A percentile compares a stretch with the other conserved stretches of the same genome.
Evolutionary conservation across 202 grass and related monocot species (phyloP).

Genomic region (Carex sylvatica): DNA sequence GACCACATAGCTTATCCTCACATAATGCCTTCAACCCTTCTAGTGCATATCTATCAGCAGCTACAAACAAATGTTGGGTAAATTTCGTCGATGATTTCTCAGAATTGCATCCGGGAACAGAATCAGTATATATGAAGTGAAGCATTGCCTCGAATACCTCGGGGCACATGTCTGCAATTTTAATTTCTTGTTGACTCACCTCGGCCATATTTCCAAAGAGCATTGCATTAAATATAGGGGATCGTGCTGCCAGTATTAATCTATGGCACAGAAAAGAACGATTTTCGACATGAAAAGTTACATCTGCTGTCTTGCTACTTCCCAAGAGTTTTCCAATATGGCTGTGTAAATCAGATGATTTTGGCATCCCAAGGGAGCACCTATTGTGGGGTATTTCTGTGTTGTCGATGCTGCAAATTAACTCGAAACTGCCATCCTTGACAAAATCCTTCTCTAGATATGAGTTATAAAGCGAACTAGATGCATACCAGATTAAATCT

Average conservation of each 20-base stretch:
- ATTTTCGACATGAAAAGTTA: background rate
- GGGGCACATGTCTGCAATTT: background rate
- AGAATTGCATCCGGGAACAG: background rate
- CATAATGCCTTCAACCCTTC: constrained; percentile 17
- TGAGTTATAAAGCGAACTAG: background rate
- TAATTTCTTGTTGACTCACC: background rate
- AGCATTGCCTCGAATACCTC: constrained; percentile 14
- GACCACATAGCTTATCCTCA: background rate
- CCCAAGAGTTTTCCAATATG: background rate
- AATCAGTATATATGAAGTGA: background rate
- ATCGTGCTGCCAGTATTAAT: background rate
- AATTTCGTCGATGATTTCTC: background rate
- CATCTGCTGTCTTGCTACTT: background rate
- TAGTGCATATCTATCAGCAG: constrained; percentile 2
- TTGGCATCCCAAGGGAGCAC: background rate
- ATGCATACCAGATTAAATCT: too few relatives aligned
- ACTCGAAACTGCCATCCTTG: background rate
- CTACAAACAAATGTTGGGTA: constrained; percentile 15
- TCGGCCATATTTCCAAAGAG: background rate
- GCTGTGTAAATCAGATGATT: constrained; percentile 6
- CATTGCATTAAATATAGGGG: background rate
- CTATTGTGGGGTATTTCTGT: background rate
- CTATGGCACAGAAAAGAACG: background rate
- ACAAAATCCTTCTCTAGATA: too few relatives aligned
- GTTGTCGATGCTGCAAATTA: background rate